Conservation (phyloP, 208 protist species). For the Crithidia expoeki region DNA sequence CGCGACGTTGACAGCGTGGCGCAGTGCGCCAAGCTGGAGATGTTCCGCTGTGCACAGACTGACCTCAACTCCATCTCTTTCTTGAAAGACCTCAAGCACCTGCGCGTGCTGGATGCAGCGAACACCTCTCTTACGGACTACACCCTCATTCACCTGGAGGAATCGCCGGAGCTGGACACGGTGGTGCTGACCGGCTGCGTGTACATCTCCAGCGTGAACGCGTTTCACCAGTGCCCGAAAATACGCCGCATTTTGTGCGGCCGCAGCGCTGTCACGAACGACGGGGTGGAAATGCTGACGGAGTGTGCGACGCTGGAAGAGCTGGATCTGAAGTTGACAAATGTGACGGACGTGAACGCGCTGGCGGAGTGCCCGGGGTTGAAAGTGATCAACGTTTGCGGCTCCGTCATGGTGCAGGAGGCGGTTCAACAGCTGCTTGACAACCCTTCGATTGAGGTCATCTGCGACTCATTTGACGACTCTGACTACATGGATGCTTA, state of each 20-base stretch:
- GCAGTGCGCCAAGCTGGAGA: slow-evolving; percentile 61
- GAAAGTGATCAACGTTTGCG: slow-evolving; percentile 72
- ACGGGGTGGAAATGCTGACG: slow-evolving; percentile 63
- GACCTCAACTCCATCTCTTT: slow-evolving; percentile 69
- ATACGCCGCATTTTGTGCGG: slow-evolving; percentile 78
- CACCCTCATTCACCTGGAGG: slow-evolving; percentile 62
- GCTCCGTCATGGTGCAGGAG: slow-evolving; percentile 46
- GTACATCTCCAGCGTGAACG: slow-evolving; percentile 80
- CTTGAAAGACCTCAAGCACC: slow-evolving; percentile 44
- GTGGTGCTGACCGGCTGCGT: slow-evolving; percentile 72
- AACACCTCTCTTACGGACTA: slow-evolving; percentile 60
- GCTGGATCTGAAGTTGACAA: slow-evolving; percentile 74
- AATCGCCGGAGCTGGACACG: slow-evolving; percentile 66
- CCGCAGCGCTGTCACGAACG: slow-evolving; percentile 66
- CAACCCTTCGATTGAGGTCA: slow-evolving; percentile 55
- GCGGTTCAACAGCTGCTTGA: slow-evolving; percentile 54
- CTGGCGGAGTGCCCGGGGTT: slow-evolving; percentile 60
- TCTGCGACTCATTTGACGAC: slow-evolving; percentile 71
- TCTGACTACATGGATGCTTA: slow-evolving; percentile 43
- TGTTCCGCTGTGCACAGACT: slow-evolving; percentile 70
- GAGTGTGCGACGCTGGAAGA: slow-evolving; percentile 73
- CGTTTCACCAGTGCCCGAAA: slow-evolving; percentile 69
- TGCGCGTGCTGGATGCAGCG: slow-evolving; percentile 75
- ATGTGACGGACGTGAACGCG: slow-evolving; percentile 62
- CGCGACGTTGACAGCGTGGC: slow-evolving; percentile 61